These are phyloP conservation scores for Pseudomicrostroma phylloplanum DNA, from an alignment of 1,284 basidiomycete species.

Conservation along the genomic window DNA sequence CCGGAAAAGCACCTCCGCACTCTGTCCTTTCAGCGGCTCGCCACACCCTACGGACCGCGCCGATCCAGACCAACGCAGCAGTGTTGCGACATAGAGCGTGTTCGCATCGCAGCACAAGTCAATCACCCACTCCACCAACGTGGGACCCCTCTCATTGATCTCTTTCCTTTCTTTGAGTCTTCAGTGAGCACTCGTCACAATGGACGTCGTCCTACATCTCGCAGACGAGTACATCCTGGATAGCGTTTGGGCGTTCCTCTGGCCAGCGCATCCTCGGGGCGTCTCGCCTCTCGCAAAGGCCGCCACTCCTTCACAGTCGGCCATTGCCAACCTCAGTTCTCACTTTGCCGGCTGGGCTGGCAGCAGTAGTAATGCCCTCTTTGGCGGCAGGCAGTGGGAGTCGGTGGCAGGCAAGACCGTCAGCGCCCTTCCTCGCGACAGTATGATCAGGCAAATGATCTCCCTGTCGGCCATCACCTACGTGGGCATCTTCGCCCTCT, in stretches of 20 bases:
- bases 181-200: conserved; percentile 6
- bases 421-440: conserved; percentile 61
- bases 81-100: too few relatives aligned
- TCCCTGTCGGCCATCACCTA: conserved; percentile 72
- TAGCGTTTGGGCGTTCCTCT: conserved; percentile 21
- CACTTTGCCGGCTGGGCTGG: conserved; percentile 5
- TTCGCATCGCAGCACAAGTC: too few relatives aligned
- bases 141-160: too few relatives aligned
- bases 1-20: too few relatives aligned
- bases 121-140: too few relatives aligned
- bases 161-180: too few relatives aligned
- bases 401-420: conserved; percentile 8
- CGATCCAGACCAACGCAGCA: too few relatives aligned
- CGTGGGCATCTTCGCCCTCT: conserved; percentile 60
- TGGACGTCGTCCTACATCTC: conserved; percentile 33
- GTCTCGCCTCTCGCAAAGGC: conserved; percentile 11
- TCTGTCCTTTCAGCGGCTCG: too few relatives aligned
- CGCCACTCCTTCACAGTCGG: conserved; percentile 11
- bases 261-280: conserved; percentile 16
- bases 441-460: conserved; percentile 41
- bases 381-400: conserved; percentile 1
- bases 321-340: conserved; percentile 15
- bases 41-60: too few relatives aligned
- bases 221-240: conserved; percentile 34
- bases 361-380: neutral